Conservation (phyloP, 148 eudicot species). For the Chenopodium formosanum region DNA sequence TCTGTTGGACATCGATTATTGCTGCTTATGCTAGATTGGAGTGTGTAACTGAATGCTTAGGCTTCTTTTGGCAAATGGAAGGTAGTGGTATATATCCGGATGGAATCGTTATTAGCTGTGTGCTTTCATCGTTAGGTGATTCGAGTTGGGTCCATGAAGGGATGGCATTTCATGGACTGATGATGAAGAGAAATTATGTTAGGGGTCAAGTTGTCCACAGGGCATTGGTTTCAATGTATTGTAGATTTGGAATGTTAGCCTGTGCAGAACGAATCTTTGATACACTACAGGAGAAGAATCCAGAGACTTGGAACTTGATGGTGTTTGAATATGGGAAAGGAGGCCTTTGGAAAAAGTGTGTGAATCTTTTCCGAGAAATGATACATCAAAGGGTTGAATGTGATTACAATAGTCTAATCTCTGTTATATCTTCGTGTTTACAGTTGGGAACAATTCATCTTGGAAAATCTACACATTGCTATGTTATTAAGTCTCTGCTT, state of each 20-base stretch:
- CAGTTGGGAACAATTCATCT: constrained; percentile 35
- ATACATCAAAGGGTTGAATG: constrained; percentile 35
- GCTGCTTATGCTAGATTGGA: constrained; percentile 52
- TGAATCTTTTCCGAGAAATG: constrained; percentile 52
- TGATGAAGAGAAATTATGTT: constrained; percentile 45
- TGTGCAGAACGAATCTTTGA: constrained; percentile 48
- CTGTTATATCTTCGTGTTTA: constrained; percentile 60
- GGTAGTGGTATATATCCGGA: constrained; percentile 48
- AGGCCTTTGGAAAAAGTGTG: constrained; percentile 40
- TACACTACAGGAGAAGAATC: constrained; percentile 29
- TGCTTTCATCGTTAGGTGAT: constrained; percentile 50
- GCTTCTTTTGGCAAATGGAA: constrained; percentile 49
- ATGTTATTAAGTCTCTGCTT: constrained; percentile 36
- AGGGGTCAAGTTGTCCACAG: constrained; percentile 37
- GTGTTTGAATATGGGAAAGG: constrained; percentile 45
- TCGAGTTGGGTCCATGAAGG: constrained; percentile 44
- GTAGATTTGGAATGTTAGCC: constrained; percentile 44
- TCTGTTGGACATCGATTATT: constrained; percentile 65
- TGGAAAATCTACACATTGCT: constrained; percentile 64
- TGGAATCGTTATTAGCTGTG: constrained; percentile 53
- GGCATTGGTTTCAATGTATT: constrained; percentile 70
- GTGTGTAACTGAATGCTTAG: constrained; percentile 33
- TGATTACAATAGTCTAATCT: constrained; percentile 39
- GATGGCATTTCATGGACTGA: constrained; percentile 58
- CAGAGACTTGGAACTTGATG: constrained; percentile 65